Conservation (phyloP, 176 grass and related monocot species). For the Alloteropsis semialata region DNA sequence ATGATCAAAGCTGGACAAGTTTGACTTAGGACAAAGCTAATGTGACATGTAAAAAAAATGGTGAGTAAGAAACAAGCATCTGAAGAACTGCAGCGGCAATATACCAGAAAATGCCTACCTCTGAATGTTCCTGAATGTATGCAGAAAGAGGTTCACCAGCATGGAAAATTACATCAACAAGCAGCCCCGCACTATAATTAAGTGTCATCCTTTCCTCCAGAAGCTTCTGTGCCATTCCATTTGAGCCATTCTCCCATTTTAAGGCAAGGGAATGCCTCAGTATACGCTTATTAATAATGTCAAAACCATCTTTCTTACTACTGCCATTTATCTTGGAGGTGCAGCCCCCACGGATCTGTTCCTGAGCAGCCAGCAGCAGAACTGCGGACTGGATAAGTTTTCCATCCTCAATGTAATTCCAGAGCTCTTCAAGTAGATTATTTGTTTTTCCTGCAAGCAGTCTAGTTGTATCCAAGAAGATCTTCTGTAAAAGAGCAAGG, state of each 20-base stretch:
- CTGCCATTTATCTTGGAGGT: slow-evolving; percentile 12
- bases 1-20: too few relatives aligned
- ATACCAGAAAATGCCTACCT: not conserved
- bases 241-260: not conserved
- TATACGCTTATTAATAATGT: not conserved
- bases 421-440: slow-evolving; percentile 1
- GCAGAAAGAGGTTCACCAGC: not conserved
- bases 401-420: not conserved
- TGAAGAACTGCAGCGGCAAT: not conserved
- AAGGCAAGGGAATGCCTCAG: not conserved
- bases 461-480: not conserved
- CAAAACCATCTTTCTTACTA: not conserved
- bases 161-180: slow-evolving; percentile 12
- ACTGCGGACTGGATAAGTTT: not conserved
- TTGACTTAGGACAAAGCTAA: too few relatives aligned
- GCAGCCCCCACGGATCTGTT: not conserved
- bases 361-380: slow-evolving; percentile 1
- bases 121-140: not conserved
- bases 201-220: not conserved
- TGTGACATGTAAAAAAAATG: not conserved
- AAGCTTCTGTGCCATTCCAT: not conserved
- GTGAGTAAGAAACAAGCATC: not conserved
- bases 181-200: not conserved
- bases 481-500: not conserved
- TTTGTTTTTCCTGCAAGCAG: not conserved